Evolutionary conservation across 257 asterid species (phyloP).

Genomic region (Capsicum chinense): DNA sequence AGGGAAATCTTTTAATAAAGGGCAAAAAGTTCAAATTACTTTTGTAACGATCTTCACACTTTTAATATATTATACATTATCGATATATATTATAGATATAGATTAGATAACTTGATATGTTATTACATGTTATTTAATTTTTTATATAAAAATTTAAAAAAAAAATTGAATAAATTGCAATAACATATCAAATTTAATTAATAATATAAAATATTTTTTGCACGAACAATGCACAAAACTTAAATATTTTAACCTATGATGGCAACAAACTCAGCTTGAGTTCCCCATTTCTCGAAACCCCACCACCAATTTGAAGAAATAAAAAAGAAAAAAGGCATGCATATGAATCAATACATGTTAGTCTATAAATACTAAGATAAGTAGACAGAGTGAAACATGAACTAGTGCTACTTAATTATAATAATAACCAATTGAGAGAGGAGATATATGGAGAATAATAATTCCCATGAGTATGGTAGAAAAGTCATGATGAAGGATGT

Average conservation of each 20-base stretch:
- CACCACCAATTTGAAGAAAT: not conserved
- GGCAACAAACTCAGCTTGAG: not conserved
- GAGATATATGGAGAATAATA: slow-evolving; percentile 44
- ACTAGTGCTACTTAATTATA: not conserved
- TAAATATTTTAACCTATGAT: not conserved
- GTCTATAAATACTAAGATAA: slow-evolving; percentile 42
- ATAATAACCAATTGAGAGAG: not conserved
- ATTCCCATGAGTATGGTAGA: slow-evolving; percentile 36
- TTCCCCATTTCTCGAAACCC: not conserved
- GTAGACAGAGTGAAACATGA: slow-evolving; percentile 10
- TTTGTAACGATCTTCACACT: no score
- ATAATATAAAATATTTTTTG: no score
- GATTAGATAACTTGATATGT: no score
- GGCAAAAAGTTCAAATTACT: no score
- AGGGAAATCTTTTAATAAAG: no score
- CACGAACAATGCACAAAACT: no score
- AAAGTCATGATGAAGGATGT: slow-evolving; percentile 51
- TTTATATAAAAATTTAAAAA: no score
- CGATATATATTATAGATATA: no score
- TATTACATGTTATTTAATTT: no score
- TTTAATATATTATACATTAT: no score
- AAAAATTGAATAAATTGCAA: no score
- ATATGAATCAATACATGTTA: not conserved
- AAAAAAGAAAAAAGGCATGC: not conserved
- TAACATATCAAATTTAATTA: no score